Evolutionary conservation across 1,139 yeast species (phyloP).

Genomic region (Hansenula anomala): DNA sequence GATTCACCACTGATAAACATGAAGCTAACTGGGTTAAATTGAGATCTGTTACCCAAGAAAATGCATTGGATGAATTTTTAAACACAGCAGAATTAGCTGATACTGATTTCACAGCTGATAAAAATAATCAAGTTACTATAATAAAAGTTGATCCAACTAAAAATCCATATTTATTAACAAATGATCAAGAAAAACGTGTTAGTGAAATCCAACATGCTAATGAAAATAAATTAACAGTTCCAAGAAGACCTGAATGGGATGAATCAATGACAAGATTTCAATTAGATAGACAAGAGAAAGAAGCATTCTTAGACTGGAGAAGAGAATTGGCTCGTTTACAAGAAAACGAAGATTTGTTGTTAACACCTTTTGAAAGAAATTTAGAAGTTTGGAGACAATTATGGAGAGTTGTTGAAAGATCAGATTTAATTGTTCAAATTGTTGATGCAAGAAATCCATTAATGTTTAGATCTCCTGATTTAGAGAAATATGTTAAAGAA

Average conservation of each 20-base stretch:
- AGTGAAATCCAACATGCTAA: conserved; percentile 67
- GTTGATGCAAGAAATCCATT: conserved; percentile 97
- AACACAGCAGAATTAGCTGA: conserved; percentile 94
- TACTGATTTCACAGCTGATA: conserved; percentile 93
- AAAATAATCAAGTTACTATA: conserved; percentile 77
- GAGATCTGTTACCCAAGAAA: conserved; percentile 92
- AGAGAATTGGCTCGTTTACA: conserved; percentile 81
- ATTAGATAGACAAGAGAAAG: conserved; percentile 83
- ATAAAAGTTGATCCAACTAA: conserved; percentile 61
- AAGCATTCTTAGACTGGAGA: conserved; percentile 92
- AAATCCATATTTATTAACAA: conserved; percentile 54
- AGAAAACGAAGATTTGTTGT: conserved; percentile 70
- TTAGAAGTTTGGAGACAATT: conserved; percentile 97
- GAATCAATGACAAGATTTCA: conserved; percentile 66
- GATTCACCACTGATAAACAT: conserved; percentile 76
- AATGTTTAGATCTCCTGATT: conserved; percentile 82
- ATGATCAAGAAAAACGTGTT: conserved; percentile 61
- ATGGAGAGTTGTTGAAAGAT: conserved; percentile 97
- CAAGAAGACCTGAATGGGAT: conserved; percentile 89
- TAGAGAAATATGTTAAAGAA: conserved; percentile 79
- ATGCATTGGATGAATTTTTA: conserved; percentile 89
- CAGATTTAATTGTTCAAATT: conserved; percentile 92
- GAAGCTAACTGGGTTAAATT: conserved; percentile 88
- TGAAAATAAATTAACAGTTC: conserved; percentile 82
- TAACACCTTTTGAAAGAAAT: conserved; percentile 97